Conservation (phyloP, 345 rosid species). For the Citrus medica region DNA sequence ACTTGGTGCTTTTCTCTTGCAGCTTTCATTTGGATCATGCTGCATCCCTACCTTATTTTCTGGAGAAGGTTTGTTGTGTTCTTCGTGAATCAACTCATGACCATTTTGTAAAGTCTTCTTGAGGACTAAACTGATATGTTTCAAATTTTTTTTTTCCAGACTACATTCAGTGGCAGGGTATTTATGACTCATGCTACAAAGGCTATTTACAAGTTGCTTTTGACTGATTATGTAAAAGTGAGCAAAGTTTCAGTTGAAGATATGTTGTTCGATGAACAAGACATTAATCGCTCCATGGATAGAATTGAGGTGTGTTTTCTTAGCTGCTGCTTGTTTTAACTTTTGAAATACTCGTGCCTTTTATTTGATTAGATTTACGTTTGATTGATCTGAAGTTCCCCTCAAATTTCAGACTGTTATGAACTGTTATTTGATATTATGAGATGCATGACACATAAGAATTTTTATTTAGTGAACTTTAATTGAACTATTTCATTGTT, state of each 20-base stretch:
- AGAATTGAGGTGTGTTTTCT: slow-evolving; percentile 70
- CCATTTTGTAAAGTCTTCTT: not conserved
- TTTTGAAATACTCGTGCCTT: not conserved
- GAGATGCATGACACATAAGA: not conserved
- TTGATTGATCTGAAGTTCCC: not conserved
- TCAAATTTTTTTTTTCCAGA: slow-evolving; percentile 31
- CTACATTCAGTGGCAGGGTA: slow-evolving; percentile 85
- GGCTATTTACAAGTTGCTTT: slow-evolving; percentile 79
- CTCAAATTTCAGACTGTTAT: not conserved
- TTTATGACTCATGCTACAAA: slow-evolving; percentile 99
- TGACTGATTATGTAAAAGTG: slow-evolving; percentile 94
- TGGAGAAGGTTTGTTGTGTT: slow-evolving; percentile 69
- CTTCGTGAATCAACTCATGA: not conserved
- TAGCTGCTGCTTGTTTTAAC: not conserved
- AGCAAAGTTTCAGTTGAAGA: slow-evolving; percentile 98
- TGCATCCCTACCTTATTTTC: slow-evolving; percentile 91
- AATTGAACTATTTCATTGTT: not conserved
- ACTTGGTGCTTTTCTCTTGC: slow-evolving; percentile 28
- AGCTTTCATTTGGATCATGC: slow-evolving; percentile 99
- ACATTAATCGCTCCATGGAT: slow-evolving; percentile 84
- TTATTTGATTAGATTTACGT: not conserved
- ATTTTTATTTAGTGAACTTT: not conserved
- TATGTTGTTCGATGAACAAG: slow-evolving; percentile 93
- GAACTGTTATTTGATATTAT: not conserved
- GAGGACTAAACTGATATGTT: slow-evolving; percentile 1